Percentiles rank a stretch among this genome's conserved stretches.
Conservation (phyloP, 2,329 filamentous ascomycete genomes). For the Cercospora berteroae region DNA sequence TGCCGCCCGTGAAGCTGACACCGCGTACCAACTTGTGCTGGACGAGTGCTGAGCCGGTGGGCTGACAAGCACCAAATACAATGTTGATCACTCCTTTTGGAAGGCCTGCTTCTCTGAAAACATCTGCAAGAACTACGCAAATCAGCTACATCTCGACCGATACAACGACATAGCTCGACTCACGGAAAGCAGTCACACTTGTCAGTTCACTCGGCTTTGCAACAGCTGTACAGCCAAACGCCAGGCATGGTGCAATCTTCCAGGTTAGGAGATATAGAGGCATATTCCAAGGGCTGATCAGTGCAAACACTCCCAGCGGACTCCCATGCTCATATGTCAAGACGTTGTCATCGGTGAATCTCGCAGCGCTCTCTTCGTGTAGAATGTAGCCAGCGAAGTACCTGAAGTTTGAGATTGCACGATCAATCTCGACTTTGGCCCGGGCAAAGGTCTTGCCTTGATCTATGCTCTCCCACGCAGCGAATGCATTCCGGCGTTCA, state of each 20-base stretch:
- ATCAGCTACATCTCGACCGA: background rate
- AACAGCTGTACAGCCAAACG: conserved; percentile 14
- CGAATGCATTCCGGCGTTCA: conserved; percentile 1
- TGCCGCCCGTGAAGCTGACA: conserved; percentile 49
- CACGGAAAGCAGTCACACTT: conserved; percentile 17
- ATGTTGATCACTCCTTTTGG: conserved; percentile 46
- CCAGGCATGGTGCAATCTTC: conserved; percentile 19
- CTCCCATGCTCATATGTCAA: conserved; percentile 17
- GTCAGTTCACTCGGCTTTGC: conserved; percentile 18
- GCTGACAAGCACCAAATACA: conserved; percentile 44
- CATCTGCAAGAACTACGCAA: conserved; percentile 12
- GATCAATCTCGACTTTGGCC: conserved; percentile 15
- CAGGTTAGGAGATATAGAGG: conserved; percentile 17
- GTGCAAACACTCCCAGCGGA: conserved; percentile 14
- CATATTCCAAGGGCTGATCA: conserved; percentile 20
- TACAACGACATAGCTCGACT: background rate
- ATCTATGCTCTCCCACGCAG: conserved; percentile 18
- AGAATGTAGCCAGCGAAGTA: conserved; percentile 19
- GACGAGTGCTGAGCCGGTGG: conserved; percentile 28
- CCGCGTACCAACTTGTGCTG: conserved; percentile 53
- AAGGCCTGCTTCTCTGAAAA: conserved; percentile 40
- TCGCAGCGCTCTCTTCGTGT: conserved; percentile 14
- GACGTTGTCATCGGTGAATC: conserved; percentile 13
- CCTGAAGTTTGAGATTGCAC: conserved; percentile 15
- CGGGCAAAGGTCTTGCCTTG: conserved; percentile 19